Percentiles rank a stretch among this genome's conserved stretches.
phyloP scores from a whole-genome alignment of 345 rosid species.

The Aurinia saxatilis region DNA sequence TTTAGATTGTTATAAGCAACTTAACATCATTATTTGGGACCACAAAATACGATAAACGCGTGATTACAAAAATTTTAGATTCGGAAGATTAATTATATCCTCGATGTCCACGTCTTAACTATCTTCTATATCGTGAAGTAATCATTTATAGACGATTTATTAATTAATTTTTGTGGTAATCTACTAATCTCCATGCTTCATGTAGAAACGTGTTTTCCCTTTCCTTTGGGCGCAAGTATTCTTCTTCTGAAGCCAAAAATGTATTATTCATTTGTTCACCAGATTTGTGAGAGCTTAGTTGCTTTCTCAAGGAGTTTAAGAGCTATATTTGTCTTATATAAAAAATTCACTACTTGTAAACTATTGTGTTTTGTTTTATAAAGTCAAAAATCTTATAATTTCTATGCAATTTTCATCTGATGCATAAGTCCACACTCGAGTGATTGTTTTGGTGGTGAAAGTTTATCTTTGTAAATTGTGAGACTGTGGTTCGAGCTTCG shows the following conservation, averaged over 20 bases:
- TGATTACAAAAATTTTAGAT: neutral
- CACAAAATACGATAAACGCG: slow-evolving; percentile 8
- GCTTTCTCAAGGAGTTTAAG: too few species aligned
- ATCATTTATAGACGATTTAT: neutral
- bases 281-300: too few species aligned
- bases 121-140: neutral
- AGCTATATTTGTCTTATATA: neutral
- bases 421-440: too few species aligned
- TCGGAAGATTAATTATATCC: neutral
- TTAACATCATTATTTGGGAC: neutral
- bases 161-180: too few species aligned
- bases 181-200: too few species aligned
- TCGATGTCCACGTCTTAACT: slow-evolving; percentile 1
- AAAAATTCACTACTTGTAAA: neutral
- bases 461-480: too few species aligned
- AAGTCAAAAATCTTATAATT: neutral
- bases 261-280: too few species aligned
- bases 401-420: neutral
- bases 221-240: neutral
- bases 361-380: too few species aligned
- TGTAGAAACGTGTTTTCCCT: too few species aligned
- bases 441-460: too few species aligned
- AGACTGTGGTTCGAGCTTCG: too few species aligned
- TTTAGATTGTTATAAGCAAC: neutral
- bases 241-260: too few species aligned